These are phyloP conservation scores for Strobilomyces dryophilus DNA, from an alignment of 768 basidiomycete genomes.

Conservation along the genomic window DNA sequence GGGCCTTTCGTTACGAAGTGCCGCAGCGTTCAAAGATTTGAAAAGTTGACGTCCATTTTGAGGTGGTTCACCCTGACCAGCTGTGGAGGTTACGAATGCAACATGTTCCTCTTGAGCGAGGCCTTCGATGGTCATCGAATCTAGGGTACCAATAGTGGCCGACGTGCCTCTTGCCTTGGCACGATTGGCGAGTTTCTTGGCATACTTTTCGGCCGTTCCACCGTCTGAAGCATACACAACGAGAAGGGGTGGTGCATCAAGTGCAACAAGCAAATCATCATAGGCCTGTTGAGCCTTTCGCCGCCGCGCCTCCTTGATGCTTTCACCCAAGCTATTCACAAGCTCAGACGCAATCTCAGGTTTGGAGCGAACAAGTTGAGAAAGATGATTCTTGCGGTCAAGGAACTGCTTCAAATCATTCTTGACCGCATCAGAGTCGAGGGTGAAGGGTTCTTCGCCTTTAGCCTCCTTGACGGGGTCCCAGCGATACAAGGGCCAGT, in stretches of 20 bases:
- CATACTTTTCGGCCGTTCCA: constrained; percentile 93
- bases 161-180: constrained; percentile 84
- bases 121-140: constrained; percentile 73
- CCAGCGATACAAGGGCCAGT: constrained; percentile 99
- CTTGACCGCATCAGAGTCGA: constrained; percentile 93
- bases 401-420: constrained; percentile 91
- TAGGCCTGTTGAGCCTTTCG: constrained; percentile 80
- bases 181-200: constrained; percentile 79
- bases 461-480: constrained; percentile 77
- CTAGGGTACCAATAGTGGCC: constrained; percentile 70
- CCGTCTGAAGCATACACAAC: constrained; percentile 95
- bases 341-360: constrained; percentile 81
- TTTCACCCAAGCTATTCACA: constrained; percentile 80
- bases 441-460: constrained; percentile 81
- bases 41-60: constrained; percentile 91
- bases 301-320: constrained; percentile 77
- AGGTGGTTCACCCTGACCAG: constrained; percentile 96
- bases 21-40: constrained; percentile 75
- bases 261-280: constrained; percentile 72
- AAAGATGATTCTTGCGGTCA: constrained; percentile 94
- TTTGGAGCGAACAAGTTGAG: constrained; percentile 80
- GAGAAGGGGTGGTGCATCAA: constrained; percentile 86
- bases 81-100: constrained; percentile 84
- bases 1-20: constrained; percentile 44
- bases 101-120: constrained; percentile 74